Evolutionary conservation across 495 filamentous ascomycete species (phyloP), one percentile per base, ranked within the genome.

Genomic region (Xylaria telfairii): DNA sequence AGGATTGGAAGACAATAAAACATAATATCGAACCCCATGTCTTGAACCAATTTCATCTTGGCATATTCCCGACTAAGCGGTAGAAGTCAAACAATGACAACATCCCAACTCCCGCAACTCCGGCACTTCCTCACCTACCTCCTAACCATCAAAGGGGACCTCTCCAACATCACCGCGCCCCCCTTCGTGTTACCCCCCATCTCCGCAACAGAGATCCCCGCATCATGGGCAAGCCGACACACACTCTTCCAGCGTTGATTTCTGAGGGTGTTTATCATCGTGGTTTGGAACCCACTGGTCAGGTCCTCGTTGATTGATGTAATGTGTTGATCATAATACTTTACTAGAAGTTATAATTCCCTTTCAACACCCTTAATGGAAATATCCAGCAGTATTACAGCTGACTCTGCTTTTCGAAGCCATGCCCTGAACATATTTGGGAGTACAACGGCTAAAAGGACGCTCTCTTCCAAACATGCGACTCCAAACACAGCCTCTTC

Each of bases 161-260:
- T 97, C 64, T 91, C 93, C 53, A 92, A 92, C 69, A 84, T 96
- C 82, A 95, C 93, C 67, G 93, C 93, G 28, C 93, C 93, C 21
- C 91, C 94, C 0, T 94, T 93, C 77, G 92, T 96, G 77, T 88
- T 96, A 46, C 91, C 91, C 34, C 87, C 90, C 26, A 93, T 87
- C 39, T 95, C 92, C 67, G 88, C 96, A 53, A 90, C 89, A 72
- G 94, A 97, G 77, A 94, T 93, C 81, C 93, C 92, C 64, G 89
- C 92, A 73, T 95, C 94, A 85, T 97, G 93, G 93, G 90, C 91
- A 17, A 91, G 94, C 78, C 92, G 94, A 73, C 93, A 93, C 5
- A 83, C 86, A 62, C 81, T 94, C 60, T 95, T 97, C 77, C 86
- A 93, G 71, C 65, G 15, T 59, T 73, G 47, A 68, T 73, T 21